Conservation (phyloP, 495 filamentous ascomycete species). For the Parathielavia appendiculata region DNA sequence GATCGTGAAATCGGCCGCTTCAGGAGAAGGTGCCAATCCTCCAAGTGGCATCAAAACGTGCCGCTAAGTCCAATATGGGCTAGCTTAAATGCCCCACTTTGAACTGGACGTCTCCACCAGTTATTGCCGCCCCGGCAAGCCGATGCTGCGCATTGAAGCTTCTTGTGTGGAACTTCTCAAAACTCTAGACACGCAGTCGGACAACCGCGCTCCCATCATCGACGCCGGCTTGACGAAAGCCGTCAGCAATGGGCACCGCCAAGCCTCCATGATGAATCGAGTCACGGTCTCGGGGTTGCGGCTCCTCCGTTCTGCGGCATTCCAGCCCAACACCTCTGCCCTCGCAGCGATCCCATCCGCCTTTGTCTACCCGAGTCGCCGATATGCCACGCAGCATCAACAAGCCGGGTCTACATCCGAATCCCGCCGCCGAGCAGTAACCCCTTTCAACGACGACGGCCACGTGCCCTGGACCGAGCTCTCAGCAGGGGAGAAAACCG, state of each 20-base stretch:
- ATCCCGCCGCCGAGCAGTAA: slow-evolving; percentile 50
- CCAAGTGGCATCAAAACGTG: slow-evolving; percentile 31
- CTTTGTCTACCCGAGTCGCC: slow-evolving; percentile 11
- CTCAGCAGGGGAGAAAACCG: slow-evolving; percentile 68
- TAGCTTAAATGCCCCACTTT: slow-evolving; percentile 19
- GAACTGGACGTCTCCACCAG: slow-evolving; percentile 9
- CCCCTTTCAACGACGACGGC: slow-evolving; percentile 76
- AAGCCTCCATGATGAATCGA: slow-evolving; percentile 28
- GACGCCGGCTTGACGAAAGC: slow-evolving; percentile 15
- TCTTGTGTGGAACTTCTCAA: not conserved
- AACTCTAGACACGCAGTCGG: slow-evolving; percentile 9
- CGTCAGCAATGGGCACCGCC: slow-evolving; percentile 26
- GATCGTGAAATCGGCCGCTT: slow-evolving; percentile 19
- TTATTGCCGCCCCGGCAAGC: slow-evolving; percentile 26
- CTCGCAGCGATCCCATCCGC: not conserved
- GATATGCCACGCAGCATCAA: slow-evolving; percentile 32
- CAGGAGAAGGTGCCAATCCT: slow-evolving; percentile 27
- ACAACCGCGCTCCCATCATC: not conserved
- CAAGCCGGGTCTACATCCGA: slow-evolving; percentile 4
- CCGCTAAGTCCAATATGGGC: slow-evolving; percentile 17
- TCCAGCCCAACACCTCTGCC: not conserved
- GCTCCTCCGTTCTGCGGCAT: slow-evolving; percentile 4
- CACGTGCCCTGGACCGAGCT: slow-evolving; percentile 74
- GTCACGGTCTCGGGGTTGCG: slow-evolving; percentile 18
- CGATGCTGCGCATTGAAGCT: not conserved